Percentiles rank a stretch among this genome's conserved stretches.
phyloP scores from a whole-genome alignment of 2,329 filamentous ascomycete genomes.

The Biscogniauxia mediterranea region DNA sequence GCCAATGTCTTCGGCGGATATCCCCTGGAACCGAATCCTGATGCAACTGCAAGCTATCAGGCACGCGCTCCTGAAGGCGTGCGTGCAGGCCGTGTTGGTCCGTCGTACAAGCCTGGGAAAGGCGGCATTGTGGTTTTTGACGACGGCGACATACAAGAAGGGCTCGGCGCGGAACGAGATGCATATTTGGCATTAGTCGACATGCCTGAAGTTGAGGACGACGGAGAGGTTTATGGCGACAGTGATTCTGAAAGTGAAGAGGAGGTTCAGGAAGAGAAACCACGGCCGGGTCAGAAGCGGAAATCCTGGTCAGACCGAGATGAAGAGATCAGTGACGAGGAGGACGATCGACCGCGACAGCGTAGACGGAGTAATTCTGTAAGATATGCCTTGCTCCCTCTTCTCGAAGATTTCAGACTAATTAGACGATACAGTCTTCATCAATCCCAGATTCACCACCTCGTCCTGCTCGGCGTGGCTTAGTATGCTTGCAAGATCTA shows the following conservation, averaged over 20 bases:
- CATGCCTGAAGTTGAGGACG: slow-evolving; percentile 87
- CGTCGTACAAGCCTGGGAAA: slow-evolving; percentile 71
- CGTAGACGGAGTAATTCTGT: slow-evolving; percentile 87
- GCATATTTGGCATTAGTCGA: slow-evolving; percentile 83
- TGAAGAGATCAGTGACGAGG: slow-evolving; percentile 69
- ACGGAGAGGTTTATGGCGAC: slow-evolving; percentile 60
- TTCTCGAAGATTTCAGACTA: slow-evolving; percentile 31
- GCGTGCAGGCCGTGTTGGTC: slow-evolving; percentile 67
- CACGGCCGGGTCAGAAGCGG: slow-evolving; percentile 63
- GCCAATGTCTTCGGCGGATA: slow-evolving; percentile 86
- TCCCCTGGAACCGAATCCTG: slow-evolving; percentile 51
- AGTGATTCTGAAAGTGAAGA: slow-evolving; percentile 57
- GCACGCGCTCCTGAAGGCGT: slow-evolving; percentile 63
- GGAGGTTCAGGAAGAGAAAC: slow-evolving; percentile 50
- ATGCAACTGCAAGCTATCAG: slow-evolving; percentile 45
- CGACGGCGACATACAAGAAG: slow-evolving; percentile 90
- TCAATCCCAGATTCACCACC: slow-evolving; percentile 65
- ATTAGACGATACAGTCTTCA: slow-evolving; percentile 49
- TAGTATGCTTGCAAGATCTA: slow-evolving; percentile 54
- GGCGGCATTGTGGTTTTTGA: slow-evolving; percentile 94
- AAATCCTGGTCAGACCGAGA: slow-evolving; percentile 75
- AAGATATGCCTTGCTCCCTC: slow-evolving; percentile 32
- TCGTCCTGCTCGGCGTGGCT: slow-evolving; percentile 58
- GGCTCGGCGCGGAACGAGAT: slow-evolving; percentile 69
- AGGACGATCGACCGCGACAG: slow-evolving; percentile 73